Percentiles rank a stretch among this genome's conserved stretches.
phyloP scores from a whole-genome alignment of 768 basidiomycete genomes.

The Mycena crocata region DNA sequence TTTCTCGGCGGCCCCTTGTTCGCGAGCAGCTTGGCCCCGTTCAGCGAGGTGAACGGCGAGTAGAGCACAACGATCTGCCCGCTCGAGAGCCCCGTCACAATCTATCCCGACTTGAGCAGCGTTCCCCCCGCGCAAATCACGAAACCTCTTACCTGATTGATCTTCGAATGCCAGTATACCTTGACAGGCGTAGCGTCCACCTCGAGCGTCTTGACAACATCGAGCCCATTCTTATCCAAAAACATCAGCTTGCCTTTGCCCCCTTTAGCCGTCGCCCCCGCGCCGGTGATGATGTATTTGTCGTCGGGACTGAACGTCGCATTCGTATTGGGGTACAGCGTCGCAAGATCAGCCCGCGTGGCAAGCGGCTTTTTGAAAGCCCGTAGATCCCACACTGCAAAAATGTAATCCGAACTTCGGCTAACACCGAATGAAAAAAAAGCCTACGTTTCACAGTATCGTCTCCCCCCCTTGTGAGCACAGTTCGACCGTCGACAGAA shows the following conservation, averaged over 20 bases:
- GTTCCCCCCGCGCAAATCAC: slow-evolving; percentile 12
- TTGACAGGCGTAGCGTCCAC: slow-evolving; percentile 88
- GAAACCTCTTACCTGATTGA: slow-evolving; percentile 82
- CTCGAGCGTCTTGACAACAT: slow-evolving; percentile 73
- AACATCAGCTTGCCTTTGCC: slow-evolving; percentile 80
- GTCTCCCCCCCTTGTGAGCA: slow-evolving; percentile 93
- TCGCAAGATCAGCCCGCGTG: slow-evolving; percentile 70
- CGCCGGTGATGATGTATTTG: slow-evolving; percentile 87
- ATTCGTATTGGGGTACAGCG: slow-evolving; percentile 93
- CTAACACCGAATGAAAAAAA: slow-evolving; percentile 19
- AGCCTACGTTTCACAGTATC: slow-evolving; percentile 93
- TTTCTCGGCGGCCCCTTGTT: slow-evolving; percentile 89
- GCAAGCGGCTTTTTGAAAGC: slow-evolving; percentile 91
- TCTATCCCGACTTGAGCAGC: slow-evolving; percentile 55
- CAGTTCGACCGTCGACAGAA: slow-evolving; percentile 86
- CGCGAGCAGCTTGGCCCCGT: slow-evolving; percentile 91
- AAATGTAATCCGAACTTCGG: slow-evolving; percentile 5
- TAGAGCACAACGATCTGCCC: slow-evolving; percentile 93
- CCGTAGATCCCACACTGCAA: slow-evolving; percentile 92
- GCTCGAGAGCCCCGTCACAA: slow-evolving; percentile 88
- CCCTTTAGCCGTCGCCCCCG: slow-evolving; percentile 74
- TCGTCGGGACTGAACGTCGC: slow-evolving; percentile 96
- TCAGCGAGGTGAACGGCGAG: slow-evolving; percentile 88
- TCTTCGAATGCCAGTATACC: slow-evolving; percentile 95
- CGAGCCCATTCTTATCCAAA: slow-evolving; percentile 75